A percentile compares a stretch with the other conserved stretches of the same genome.
Evolutionary conservation across 768 basidiomycete genomes (phyloP).

Genomic region (Strobilomyces dryophilus): DNA sequence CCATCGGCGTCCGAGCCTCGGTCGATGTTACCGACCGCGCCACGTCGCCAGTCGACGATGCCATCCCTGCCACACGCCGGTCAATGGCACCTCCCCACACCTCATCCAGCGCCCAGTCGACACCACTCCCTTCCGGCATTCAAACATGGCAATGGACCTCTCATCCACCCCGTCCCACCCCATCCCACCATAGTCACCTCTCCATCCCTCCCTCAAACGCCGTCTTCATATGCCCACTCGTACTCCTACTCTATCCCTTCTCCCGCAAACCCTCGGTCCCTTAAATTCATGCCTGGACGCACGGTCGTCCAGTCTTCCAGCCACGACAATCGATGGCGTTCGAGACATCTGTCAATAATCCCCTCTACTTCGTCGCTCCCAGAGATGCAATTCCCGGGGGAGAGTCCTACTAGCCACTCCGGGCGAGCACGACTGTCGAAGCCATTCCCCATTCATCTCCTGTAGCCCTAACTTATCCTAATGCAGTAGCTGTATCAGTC

Average conservation of each 20-base stretch:
- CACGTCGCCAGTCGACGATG: constrained; percentile 12
- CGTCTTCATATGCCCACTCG: constrained; percentile 4
- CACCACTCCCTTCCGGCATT: constrained; percentile 24
- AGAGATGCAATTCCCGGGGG: neutral
- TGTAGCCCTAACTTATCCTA: constrained; percentile 14
- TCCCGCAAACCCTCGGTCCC: neutral
- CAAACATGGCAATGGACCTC: constrained; percentile 4
- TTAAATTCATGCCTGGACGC: neutral
- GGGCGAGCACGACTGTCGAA: constrained; percentile 15
- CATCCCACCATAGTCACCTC: neutral
- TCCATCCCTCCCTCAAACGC: constrained; percentile 5
- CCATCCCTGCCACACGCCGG: neutral
- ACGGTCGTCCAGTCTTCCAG: neutral
- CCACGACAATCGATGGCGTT: neutral
- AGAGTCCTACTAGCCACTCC: constrained; percentile 2
- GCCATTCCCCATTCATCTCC: constrained; percentile 12
- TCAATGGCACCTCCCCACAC: neutral
- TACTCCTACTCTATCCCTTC: constrained; percentile 2
- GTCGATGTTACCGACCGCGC: neutral
- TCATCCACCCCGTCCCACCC: neutral
- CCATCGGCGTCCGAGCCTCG: neutral
- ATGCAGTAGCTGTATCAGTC: neutral
- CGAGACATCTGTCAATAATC: constrained; percentile 20
- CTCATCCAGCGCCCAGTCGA: constrained; percentile 8
- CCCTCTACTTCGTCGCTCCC: constrained; percentile 9